These are phyloP conservation scores for Afroboletus lepidellus DNA, from an alignment of 1,284 basidiomycete species.

Conservation along the genomic window DNA sequence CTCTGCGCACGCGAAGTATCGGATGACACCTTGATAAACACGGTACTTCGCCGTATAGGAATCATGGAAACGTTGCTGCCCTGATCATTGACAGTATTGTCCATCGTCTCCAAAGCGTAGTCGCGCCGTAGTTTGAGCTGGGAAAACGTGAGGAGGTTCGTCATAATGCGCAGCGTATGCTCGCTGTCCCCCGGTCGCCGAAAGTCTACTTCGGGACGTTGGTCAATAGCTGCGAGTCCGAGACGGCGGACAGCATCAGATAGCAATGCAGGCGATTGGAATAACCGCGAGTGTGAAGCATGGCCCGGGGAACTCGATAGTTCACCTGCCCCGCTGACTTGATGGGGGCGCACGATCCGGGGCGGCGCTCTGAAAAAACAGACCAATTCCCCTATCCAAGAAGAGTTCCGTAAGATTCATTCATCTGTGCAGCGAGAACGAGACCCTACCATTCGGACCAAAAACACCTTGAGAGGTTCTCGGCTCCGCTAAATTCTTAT, in stretches of 20 bases:
- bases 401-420: not conserved
- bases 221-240: slow-evolving; percentile 58
- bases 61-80: slow-evolving; percentile 40
- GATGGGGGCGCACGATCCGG: slow-evolving; percentile 60
- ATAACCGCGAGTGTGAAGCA: slow-evolving; percentile 42
- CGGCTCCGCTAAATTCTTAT: slow-evolving; percentile 78
- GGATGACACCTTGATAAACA: slow-evolving; percentile 65
- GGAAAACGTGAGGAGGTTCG: slow-evolving; percentile 65
- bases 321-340: slow-evolving; percentile 39
- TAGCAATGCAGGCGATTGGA: slow-evolving; percentile 62
- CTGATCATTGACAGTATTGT: slow-evolving; percentile 17
- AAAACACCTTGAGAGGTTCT: slow-evolving; percentile 81
- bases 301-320: slow-evolving; percentile 46
- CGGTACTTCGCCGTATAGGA: slow-evolving; percentile 53
- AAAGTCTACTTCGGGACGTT: slow-evolving; percentile 36
- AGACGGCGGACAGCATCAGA: slow-evolving; percentile 67
- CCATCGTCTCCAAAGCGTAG: slow-evolving; percentile 32
- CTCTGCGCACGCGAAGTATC: slow-evolving; percentile 56
- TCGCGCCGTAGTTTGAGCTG: slow-evolving; percentile 43
- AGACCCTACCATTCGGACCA: slow-evolving; percentile 72
- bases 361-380: slow-evolving; percentile 81
- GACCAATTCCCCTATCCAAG: slow-evolving; percentile 68
- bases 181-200: slow-evolving; percentile 47
- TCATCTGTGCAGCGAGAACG: not conserved
- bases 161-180: slow-evolving; percentile 69